Conservation (phyloP, 176 grass and related monocot genomes). For the Cenchrus fungigraminus region DNA sequence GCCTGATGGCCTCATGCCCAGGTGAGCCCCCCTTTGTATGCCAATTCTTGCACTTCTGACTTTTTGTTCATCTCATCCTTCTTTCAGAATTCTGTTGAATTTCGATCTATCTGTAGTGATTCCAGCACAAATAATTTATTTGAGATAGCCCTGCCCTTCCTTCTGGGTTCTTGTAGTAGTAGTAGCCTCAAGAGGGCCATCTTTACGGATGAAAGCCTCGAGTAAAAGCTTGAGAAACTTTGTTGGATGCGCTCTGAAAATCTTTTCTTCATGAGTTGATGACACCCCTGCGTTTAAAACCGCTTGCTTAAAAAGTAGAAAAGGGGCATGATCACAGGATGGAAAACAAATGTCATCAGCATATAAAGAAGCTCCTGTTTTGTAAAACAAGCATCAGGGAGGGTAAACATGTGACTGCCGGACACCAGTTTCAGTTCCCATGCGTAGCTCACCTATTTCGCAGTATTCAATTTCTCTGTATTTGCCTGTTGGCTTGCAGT, state of each 20-base stretch:
- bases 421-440: neutral
- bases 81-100: neutral
- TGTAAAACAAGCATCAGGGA: conserved; percentile 9
- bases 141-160: neutral
- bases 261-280: neutral
- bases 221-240: neutral
- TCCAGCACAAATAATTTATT: neutral
- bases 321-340: neutral
- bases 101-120: neutral
- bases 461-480: neutral
- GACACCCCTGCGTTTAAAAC: neutral
- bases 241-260: neutral
- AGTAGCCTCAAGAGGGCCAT: neutral
- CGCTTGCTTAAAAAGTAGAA: conserved; percentile 15
- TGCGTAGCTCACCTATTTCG: conserved; percentile 23
- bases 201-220: neutral
- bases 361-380: conserved; percentile 17
- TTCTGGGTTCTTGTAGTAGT: neutral
- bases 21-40: conserved; percentile 54
- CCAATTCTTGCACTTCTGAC: neutral
- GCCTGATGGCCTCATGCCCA: conserved; percentile 78
- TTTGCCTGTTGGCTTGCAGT: conserved; percentile 42
- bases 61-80: neutral
- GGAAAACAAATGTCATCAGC: neutral
- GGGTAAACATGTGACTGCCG: neutral